A percentile compares a stretch with the other conserved stretches of the same genome.
Evolutionary conservation across 805 yeast species (phyloP).

Genomic region (Candida arabinofermentans): DNA sequence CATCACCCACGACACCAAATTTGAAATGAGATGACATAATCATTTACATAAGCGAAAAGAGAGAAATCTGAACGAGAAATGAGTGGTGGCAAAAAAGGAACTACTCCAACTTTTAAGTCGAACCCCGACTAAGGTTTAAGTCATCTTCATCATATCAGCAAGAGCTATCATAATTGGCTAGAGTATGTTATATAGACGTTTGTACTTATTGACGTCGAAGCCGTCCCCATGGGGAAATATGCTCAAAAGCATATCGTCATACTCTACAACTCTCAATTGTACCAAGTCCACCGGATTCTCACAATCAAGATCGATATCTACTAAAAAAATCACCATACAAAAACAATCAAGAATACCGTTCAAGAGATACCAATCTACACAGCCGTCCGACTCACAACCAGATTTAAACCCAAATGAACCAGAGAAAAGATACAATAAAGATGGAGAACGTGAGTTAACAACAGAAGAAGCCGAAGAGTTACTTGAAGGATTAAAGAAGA

Average conservation of each 20-base stretch:
- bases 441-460: constrained; percentile 25
- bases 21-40: background rate
- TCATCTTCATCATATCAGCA: no score
- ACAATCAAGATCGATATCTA: background rate
- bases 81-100: background rate
- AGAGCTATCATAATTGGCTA: background rate
- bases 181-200: background rate
- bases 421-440: constrained; percentile 17
- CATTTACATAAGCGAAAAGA: background rate
- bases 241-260: background rate
- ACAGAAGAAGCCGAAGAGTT: constrained; percentile 26
- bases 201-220: background rate
- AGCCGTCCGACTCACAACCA: background rate
- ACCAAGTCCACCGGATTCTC: background rate
- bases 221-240: background rate
- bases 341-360: background rate
- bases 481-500: constrained; percentile 19
- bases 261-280: background rate
- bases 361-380: background rate
- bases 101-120: no score
- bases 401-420: constrained; percentile 1
- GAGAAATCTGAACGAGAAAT: no score
- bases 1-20: background rate
- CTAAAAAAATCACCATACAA: background rate
- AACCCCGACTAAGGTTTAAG: background rate